Evolutionary conservation across 2,329 filamentous ascomycete species (phyloP).

Genomic region (Penicillium sp.): DNA sequence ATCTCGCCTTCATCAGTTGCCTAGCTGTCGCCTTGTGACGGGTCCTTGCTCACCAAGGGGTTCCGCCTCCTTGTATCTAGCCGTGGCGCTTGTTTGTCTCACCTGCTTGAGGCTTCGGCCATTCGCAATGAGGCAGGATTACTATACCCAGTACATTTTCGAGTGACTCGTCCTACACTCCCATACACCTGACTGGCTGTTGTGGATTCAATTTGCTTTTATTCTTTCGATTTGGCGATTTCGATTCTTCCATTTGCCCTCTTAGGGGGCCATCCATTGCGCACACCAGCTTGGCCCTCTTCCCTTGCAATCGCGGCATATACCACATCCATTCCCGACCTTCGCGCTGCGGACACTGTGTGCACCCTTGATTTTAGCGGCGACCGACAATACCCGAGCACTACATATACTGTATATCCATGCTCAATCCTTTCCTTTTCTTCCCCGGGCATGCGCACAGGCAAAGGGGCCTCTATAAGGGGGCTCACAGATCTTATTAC

Average conservation of each 20-base stretch:
- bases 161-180: neutral
- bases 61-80: neutral
- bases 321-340: conserved; percentile 11
- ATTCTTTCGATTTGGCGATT: neutral
- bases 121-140: neutral
- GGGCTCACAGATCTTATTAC: conserved; percentile 8
- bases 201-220: neutral
- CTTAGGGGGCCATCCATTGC: neutral
- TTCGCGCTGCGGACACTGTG: conserved; percentile 22
- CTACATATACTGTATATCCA: conserved; percentile 2
- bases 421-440: neutral
- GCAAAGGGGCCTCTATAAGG: neutral
- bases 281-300: neutral
- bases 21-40: conserved; percentile 12
- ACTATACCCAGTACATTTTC: neutral
- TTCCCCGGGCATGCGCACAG: neutral
- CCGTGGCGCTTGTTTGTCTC: neutral
- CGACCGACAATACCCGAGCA: conserved; percentile 19
- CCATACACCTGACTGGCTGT: neutral
- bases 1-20: conserved; percentile 17
- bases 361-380: conserved; percentile 10
- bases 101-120: neutral
- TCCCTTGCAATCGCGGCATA: neutral
- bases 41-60: neutral
- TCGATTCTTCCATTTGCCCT: neutral